Conservation (phyloP, 257 asterid species). For the Solanum chiquidenum region DNA sequence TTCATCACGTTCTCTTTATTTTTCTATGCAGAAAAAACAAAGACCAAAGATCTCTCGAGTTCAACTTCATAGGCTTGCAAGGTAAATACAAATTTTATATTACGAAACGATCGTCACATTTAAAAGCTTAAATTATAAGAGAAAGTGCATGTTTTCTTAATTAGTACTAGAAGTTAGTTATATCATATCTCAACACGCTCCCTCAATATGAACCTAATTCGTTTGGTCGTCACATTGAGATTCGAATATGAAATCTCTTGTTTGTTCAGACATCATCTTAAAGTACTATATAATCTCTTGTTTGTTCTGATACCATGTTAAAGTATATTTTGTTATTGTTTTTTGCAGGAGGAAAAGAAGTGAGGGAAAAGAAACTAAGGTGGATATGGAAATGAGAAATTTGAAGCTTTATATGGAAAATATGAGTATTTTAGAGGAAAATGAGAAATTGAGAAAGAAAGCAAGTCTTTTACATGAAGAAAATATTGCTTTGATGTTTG, state of each 20-base stretch:
- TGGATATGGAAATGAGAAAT: constrained; percentile 44
- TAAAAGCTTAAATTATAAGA: not conserved
- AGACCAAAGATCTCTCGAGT: constrained; percentile 8
- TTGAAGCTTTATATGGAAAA: constrained; percentile 68
- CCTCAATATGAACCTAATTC: not conserved
- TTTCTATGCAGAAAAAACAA: constrained; percentile 14
- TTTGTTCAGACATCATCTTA: not conserved
- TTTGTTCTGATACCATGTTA: not conserved
- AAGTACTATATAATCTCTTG: not conserved
- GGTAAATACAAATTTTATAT: constrained; percentile 2
- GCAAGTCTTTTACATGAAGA: constrained; percentile 54
- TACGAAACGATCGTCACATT: not conserved
- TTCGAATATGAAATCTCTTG: not conserved
- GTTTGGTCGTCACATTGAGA: not conserved
- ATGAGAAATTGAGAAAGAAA: constrained; percentile 50
- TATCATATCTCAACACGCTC: not conserved
- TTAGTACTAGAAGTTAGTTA: not conserved
- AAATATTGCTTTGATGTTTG: constrained; percentile 45
- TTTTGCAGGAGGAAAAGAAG: constrained; percentile 19
- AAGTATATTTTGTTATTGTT: not conserved
- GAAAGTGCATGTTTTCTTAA: not conserved
- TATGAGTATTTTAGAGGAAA: constrained; percentile 51
- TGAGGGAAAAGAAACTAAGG: constrained; percentile 12
- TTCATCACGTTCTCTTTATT: constrained; percentile 4
- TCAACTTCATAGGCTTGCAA: constrained; percentile 16